Evolutionary conservation across 106 monocot species (phyloP), one percentile per base, ranked within the genome.

Genomic region (Vanilla planifolia): DNA sequence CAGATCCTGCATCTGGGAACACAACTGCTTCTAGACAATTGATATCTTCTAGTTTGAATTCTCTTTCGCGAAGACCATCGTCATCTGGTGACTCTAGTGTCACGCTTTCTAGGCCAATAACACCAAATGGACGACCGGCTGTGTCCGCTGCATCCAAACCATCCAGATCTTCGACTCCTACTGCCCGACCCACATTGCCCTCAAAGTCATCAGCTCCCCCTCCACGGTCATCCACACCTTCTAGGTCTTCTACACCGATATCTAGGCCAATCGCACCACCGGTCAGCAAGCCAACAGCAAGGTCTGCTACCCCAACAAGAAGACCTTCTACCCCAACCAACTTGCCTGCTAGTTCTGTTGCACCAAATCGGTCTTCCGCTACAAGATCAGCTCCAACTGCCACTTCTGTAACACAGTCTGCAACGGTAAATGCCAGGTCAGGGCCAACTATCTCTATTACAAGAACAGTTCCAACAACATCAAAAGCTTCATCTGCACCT

Each of bases 101-200:
- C 44, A 66, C 55, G 52, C 23, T 78, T 33, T 71, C 85, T 39
- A 74, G 81, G 70, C 78, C 76, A 21, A 51, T 72, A 46, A 85
- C 81, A 8, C 89, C 81, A 25, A 81, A 67, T 43, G 70, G 82
- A 10, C 85, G 69, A 9, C 59, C 78, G 25, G 59, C 70, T 25
- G 24, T 73, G 34, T 43, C 71, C 41, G 33, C 69, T 25, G 23
- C 57, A 56, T 70, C 85, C 57, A 79, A 66, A 67, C 51, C 72
- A 61, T 70, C 71, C 28, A 67, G 85, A 58, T 33, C 81, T 51
- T 85, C 79, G 43, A 85, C 81, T 41, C 85, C 89, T 8, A 85
- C 89, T 27, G 67, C 85, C 27, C 71, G 85, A 25, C 41, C 85
- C 47, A 65, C 76, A 23, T 32, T 81, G 13, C 75, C 84, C 36